Percentiles rank a stretch among this genome's conserved stretches.
Conservation (phyloP, 2,329 filamentous ascomycete genomes). For the Thelonectria rubi region DNA sequence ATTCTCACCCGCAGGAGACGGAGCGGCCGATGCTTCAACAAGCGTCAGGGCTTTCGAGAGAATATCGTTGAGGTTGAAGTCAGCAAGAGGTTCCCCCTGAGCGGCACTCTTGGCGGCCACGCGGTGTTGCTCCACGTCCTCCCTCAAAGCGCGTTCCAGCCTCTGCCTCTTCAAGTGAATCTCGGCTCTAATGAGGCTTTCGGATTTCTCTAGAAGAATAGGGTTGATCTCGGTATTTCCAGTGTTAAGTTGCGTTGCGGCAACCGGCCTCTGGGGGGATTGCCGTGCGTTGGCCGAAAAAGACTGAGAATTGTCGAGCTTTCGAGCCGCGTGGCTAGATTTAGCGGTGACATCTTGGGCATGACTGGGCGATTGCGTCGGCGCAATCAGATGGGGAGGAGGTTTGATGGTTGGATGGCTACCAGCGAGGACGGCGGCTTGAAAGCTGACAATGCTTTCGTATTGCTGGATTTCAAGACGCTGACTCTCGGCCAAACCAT, state of each 20-base stretch:
- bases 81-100: slow-evolving; percentile 65
- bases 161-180: slow-evolving; percentile 81
- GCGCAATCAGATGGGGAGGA: slow-evolving; percentile 52
- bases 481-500: slow-evolving; percentile 55
- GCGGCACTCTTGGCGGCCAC: slow-evolving; percentile 51
- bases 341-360: slow-evolving; percentile 37
- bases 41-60: slow-evolving; percentile 75
- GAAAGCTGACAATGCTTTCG: slow-evolving; percentile 81
- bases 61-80: slow-evolving; percentile 78
- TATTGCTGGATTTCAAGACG: slow-evolving; percentile 73
- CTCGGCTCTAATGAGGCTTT: slow-evolving; percentile 84
- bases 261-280: slow-evolving; percentile 41
- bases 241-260: slow-evolving; percentile 54
- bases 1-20: slow-evolving; percentile 65
- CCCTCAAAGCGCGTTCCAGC: slow-evolving; percentile 79
- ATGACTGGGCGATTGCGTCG: slow-evolving; percentile 32
- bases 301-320: slow-evolving; percentile 45
- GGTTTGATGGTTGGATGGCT: slow-evolving; percentile 72
- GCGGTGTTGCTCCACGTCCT: slow-evolving; percentile 75
- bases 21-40: slow-evolving; percentile 73
- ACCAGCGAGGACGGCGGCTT: slow-evolving; percentile 82
- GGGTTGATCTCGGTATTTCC: slow-evolving; percentile 78
- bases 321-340: slow-evolving; percentile 23
- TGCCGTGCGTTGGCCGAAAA: slow-evolving; percentile 51
- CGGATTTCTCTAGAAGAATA: slow-evolving; percentile 85